Conservation (phyloP, 1,284 basidiomycete species). For the Cryptococcus sp. region DNA sequence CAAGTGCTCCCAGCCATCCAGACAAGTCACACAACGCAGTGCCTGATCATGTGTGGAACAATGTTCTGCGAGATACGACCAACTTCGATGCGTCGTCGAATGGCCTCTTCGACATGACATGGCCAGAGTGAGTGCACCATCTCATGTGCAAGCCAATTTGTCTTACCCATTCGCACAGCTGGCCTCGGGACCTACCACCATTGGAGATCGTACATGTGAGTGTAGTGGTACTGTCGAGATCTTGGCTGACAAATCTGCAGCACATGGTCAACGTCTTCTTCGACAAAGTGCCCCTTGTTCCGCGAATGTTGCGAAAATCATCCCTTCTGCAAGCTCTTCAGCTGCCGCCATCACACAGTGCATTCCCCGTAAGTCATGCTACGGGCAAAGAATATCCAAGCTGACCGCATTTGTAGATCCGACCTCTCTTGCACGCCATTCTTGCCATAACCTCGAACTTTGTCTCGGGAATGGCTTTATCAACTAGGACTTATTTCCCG, state of each 20-base stretch:
- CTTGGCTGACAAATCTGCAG: slow-evolving; percentile 12
- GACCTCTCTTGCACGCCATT: slow-evolving; percentile 40
- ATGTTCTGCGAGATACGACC: no score
- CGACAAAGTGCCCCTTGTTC: slow-evolving; percentile 37
- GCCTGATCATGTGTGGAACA: no score
- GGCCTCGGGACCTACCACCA: slow-evolving; percentile 43
- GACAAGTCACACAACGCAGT: not conserved
- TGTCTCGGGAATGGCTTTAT: slow-evolving; percentile 30
- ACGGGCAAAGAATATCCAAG: not conserved
- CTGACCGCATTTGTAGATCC: slow-evolving; percentile 11
- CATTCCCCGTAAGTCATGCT: slow-evolving; percentile 40
- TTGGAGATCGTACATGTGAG: slow-evolving; percentile 36
- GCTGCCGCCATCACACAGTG: slow-evolving; percentile 34
- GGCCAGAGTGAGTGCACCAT: slow-evolving; percentile 31
- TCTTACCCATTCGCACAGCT: slow-evolving; percentile 18
- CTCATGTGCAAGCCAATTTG: not conserved
- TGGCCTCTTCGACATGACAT: slow-evolving; percentile 20
- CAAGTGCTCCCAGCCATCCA: no score
- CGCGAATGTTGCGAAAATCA: slow-evolving; percentile 41
- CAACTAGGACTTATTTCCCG: slow-evolving; percentile 40
- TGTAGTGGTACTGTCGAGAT: not conserved
- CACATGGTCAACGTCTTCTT: slow-evolving; percentile 44
- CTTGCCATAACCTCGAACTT: slow-evolving; percentile 38
- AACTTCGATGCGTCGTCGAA: not conserved
- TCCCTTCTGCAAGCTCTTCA: slow-evolving; percentile 30